Percentiles rank a stretch among this genome's conserved stretches.
Evolutionary conservation across 495 filamentous ascomycete genomes (phyloP).

Genomic region (Immersiella caudata): DNA sequence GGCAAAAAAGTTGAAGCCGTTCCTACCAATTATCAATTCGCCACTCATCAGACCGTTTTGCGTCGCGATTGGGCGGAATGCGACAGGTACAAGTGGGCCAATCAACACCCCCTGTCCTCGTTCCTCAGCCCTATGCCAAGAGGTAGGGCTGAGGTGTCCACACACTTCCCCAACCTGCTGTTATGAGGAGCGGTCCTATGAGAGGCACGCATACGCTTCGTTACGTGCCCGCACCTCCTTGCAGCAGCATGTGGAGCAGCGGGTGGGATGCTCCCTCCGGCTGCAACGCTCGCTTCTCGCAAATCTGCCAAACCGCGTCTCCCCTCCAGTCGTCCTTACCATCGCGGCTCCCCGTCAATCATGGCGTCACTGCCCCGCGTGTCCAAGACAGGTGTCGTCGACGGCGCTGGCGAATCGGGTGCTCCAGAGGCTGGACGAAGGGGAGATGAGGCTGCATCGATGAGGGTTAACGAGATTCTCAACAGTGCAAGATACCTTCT

Average conservation of each 20-base stretch:
- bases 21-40: neutral
- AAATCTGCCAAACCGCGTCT: neutral
- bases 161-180: neutral
- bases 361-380: constrained; percentile 16
- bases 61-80: neutral
- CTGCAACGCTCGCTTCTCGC: neutral
- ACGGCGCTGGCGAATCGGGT: constrained; percentile 3
- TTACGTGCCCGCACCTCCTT: neutral
- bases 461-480: constrained; percentile 3
- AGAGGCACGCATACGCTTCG: neutral
- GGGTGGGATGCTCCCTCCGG: neutral
- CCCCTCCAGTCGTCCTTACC: neutral
- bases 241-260: neutral
- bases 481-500: neutral
- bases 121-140: neutral
- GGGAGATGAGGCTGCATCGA: constrained; percentile 5
- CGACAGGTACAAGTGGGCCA: neutral
- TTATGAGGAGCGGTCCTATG: neutral
- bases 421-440: neutral
- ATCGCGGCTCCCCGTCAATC: neutral
- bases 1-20: no score
- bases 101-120: neutral
- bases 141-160: neutral
- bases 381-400: constrained; percentile 1
- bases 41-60: neutral